Percentiles rank a stretch among this genome's conserved stretches.
Conservation (phyloP, 1,284 basidiomycete species). For the Tilletia walkeri region DNA sequence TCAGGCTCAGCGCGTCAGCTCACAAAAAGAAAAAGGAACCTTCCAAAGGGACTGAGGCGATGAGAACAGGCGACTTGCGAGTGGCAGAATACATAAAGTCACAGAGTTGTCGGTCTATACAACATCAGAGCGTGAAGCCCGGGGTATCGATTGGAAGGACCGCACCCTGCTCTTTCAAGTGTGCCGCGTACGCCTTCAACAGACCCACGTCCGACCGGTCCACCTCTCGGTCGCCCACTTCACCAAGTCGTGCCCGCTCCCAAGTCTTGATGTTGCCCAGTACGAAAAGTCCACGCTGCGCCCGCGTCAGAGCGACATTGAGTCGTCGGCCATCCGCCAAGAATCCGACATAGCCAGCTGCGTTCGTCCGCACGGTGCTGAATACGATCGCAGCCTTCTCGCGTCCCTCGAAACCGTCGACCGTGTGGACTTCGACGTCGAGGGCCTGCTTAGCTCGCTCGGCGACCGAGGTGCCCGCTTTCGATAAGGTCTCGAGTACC, state of each 20-base stretch:
- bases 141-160: neutral
- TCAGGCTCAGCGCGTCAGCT: no score
- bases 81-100: no score
- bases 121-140: neutral
- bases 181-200: neutral
- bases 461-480: constrained; percentile 21
- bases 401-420: constrained; percentile 89
- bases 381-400: constrained; percentile 95
- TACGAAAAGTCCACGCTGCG: constrained; percentile 82
- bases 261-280: constrained; percentile 78
- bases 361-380: constrained; percentile 75
- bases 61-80: no score
- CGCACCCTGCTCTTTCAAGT: constrained; percentile 3
- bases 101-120: no score
- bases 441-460: constrained; percentile 40
- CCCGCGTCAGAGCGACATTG: constrained; percentile 94
- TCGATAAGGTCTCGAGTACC: constrained; percentile 19
- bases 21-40: no score
- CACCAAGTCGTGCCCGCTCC: constrained; percentile 58
- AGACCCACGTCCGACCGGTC: neutral
- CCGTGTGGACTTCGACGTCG: constrained; percentile 82
- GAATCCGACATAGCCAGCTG: constrained; percentile 76
- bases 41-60: no score
- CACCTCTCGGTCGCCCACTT: constrained; percentile 18
- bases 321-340: constrained; percentile 90